A percentile compares a stretch with the other conserved stretches of the same genome.
Evolutionary conservation across 306 rosid genomes (phyloP).

Genomic region (Lathyrus sativus): DNA sequence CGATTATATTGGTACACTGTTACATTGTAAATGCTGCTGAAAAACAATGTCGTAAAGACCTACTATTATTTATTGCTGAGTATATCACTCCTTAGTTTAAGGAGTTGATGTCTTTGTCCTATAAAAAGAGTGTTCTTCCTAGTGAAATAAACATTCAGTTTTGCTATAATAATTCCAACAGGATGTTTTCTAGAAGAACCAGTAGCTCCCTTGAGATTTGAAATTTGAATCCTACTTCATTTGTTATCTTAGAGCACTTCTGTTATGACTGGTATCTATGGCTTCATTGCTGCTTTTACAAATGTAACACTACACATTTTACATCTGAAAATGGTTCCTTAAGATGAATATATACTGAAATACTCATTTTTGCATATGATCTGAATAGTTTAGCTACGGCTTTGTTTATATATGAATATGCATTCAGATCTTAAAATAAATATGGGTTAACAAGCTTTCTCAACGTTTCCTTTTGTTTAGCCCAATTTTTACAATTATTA

Average conservation of each 20-base stretch:
- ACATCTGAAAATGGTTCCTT: slow-evolving; percentile 20
- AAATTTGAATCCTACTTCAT: slow-evolving; percentile 8
- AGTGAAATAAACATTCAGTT: background rate
- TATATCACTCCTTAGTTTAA: background rate
- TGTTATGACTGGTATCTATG: slow-evolving; percentile 21
- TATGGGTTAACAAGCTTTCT: slow-evolving; percentile 26
- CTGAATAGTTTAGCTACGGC: background rate
- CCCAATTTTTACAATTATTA: slow-evolving; percentile 14
- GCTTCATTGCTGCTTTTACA: slow-evolving; percentile 23
- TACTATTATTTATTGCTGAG: background rate
- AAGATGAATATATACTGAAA: background rate
- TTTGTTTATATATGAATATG: background rate
- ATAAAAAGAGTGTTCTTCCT: background rate
- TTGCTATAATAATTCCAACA: slow-evolving; percentile 1
- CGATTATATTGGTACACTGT: no score
- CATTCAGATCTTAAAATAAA: background rate
- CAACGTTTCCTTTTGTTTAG: slow-evolving; percentile 1
- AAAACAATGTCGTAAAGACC: no score
- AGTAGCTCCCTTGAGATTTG: slow-evolving; percentile 2
- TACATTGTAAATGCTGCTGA: no score
- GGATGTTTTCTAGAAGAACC: slow-evolving; percentile 2
- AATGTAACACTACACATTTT: background rate
- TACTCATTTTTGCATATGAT: background rate
- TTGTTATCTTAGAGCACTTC: slow-evolving; percentile 21
- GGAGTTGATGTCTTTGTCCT: background rate